phyloP scores from a whole-genome alignment of 108 stramenopile genomes.

The Nannochloropsis salina region DNA sequence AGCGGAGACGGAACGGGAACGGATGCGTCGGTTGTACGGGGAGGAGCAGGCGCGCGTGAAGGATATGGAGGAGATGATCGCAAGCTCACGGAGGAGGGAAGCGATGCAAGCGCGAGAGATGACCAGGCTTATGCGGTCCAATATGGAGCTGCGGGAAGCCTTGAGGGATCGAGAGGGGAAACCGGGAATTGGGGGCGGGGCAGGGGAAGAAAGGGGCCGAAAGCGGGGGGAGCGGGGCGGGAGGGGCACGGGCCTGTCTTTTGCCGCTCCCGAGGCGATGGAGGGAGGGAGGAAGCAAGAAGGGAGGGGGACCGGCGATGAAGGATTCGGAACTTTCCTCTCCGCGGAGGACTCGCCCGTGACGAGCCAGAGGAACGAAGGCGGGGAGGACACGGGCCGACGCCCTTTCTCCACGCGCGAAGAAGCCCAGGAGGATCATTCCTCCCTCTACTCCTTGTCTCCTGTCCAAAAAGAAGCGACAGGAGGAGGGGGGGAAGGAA shows the following conservation, averaged over 20 bases:
- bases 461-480: background rate
- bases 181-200: background rate
- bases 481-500: conserved; percentile 18
- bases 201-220: background rate
- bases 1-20: background rate
- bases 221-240: background rate
- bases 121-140: background rate
- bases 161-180: background rate
- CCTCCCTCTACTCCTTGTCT: background rate
- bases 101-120: conserved; percentile 9
- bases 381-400: background rate
- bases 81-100: background rate
- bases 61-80: background rate
- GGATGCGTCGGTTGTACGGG: background rate
- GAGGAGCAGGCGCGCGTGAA: background rate
- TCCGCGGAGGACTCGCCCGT: background rate
- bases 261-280: background rate
- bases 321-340: background rate
- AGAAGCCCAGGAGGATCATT: background rate
- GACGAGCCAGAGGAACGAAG: background rate
- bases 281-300: background rate
- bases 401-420: background rate
- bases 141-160: background rate
- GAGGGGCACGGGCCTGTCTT: background rate
- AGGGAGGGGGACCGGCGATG: background rate